Percentiles rank a stretch among this genome's conserved stretches.
phyloP scores from a whole-genome alignment of 257 asterid species.

The Fraxinus cuspidata region DNA sequence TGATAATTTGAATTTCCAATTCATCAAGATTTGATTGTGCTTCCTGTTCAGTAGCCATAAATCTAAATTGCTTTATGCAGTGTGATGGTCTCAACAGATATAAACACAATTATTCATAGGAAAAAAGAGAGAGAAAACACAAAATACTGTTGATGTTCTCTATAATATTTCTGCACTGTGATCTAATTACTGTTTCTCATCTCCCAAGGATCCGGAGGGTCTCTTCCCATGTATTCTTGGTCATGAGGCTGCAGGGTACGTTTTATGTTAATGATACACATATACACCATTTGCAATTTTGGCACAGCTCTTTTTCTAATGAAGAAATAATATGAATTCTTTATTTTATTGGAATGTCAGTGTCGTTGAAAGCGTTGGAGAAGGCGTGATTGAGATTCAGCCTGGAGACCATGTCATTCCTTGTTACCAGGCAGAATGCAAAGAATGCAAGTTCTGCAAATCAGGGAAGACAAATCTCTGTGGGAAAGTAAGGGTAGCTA shows the following conservation, averaged over 20 bases:
- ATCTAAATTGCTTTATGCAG: not conserved
- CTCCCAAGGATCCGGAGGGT: constrained; percentile 95
- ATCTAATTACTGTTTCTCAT: constrained; percentile 24
- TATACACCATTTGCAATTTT: not conserved
- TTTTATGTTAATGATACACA: not conserved
- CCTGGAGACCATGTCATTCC: constrained; percentile 98
- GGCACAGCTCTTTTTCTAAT: not conserved
- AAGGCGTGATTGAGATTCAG: constrained; percentile 88
- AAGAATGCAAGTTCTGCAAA: constrained; percentile 94
- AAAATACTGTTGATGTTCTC: constrained; percentile 1
- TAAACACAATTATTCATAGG: not conserved
- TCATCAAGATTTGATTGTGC: not conserved
- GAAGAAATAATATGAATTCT: not conserved
- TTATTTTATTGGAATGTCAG: constrained; percentile 21
- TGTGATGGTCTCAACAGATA: not conserved
- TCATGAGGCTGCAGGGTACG: constrained; percentile 99
- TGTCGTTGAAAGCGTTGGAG: constrained; percentile 69
- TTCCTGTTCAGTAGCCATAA: not conserved
- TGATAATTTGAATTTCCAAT: not conserved
- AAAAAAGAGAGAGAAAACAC: not conserved
- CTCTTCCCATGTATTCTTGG: constrained; percentile 98
- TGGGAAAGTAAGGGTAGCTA: constrained; percentile 90
- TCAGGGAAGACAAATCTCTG: constrained; percentile 97
- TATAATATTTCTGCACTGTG: not conserved
- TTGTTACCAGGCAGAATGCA: constrained; percentile 98